Conservation (phyloP, 148 eudicot species). For the Rhododendron ovatum region DNA sequence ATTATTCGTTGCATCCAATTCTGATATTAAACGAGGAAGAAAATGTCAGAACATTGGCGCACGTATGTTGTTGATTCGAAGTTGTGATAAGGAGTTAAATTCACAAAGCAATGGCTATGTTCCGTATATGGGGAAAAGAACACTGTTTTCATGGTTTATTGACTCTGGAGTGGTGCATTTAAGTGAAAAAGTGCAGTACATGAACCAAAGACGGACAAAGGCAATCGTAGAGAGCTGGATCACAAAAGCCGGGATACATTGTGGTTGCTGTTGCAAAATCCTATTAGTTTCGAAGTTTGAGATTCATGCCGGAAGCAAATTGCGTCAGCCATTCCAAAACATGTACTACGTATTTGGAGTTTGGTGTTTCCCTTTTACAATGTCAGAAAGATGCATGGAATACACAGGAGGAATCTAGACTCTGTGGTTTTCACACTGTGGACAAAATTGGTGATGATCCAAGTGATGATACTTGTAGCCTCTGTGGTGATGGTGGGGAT, state of each 20-base stretch:
- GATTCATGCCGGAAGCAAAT: slow-evolving; percentile 90
- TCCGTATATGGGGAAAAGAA: slow-evolving; percentile 78
- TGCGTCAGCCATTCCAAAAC: slow-evolving; percentile 80
- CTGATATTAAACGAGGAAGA: slow-evolving; percentile 43
- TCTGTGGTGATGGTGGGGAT: slow-evolving; percentile 98
- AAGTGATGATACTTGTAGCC: slow-evolving; percentile 89
- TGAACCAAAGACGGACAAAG: slow-evolving; percentile 64
- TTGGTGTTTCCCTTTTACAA: slow-evolving; percentile 77
- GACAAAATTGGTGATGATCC: slow-evolving; percentile 79
- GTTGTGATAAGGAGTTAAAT: slow-evolving; percentile 54
- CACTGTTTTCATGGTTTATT: slow-evolving; percentile 83
- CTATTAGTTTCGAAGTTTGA: slow-evolving; percentile 71
- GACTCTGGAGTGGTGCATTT: slow-evolving; percentile 64
- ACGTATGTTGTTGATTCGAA: slow-evolving; percentile 76
- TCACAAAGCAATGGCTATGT: slow-evolving; percentile 57
- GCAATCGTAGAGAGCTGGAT: slow-evolving; percentile 88
- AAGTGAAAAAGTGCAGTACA: slow-evolving; percentile 84
- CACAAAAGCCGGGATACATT: slow-evolving; percentile 80
- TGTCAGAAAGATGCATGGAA: slow-evolving; percentile 94
- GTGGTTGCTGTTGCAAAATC: slow-evolving; percentile 96
- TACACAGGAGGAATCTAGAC: slow-evolving; percentile 56
- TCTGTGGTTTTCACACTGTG: slow-evolving; percentile 50
- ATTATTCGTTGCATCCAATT: slow-evolving; percentile 17
- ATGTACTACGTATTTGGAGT: slow-evolving; percentile 44
- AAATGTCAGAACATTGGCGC: slow-evolving; percentile 64